Base-by-base conservation (phyloP, 192 early-diverging fungal species). In the Backusella psychrophila region DNA sequence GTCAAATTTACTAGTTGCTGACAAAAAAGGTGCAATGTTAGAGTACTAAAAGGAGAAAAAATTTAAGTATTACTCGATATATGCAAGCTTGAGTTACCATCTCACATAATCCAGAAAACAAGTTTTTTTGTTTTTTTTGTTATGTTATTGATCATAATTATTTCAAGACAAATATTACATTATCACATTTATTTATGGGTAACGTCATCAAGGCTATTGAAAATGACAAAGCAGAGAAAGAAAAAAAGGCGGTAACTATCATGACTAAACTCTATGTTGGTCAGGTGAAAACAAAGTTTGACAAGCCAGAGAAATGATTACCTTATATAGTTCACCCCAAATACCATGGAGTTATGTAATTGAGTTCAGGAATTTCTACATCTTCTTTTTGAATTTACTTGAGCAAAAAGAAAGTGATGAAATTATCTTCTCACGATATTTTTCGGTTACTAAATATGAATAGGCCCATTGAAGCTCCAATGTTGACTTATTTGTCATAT, bases 21-120 rank as follows among this genome's bases (percentile, higher is more conserved):
- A 63, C 56, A 63, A 63, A 63, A 63, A 63, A 63, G 56, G 56
- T 63, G 56, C 56, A 63, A 63, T 63, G 21, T 63, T 23, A 29
- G 56, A 63, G 56, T 63, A 29, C 56, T 63, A 63, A 63, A 63
- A 63, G 11, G 56, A 63, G 56, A 63, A 63, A 63, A 63, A 63
- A 63, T 29, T 63, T 63, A 63, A 63, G 56, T 63, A 63, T 63
- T 63, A 63, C 56, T 63, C 9, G 21, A 63, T 63, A 29, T 63
- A 63, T 63, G 21, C 56, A 63, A 26, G 56, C 26, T 63, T 63
- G 56, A 63, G 56, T 63, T 29, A 63, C 56, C 56, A 26, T 63
- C 6, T 63, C 56, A 63, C 11, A 63, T 63, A 63, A 63, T 63
- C 23, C 56, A 63, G 56, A 63, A 63, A 63, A 63, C 56, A 63